A percentile compares a stretch with the other conserved stretches of the same genome.
Evolutionary conservation across 768 basidiomycete genomes (phyloP).

Genomic region (Trametopsis cervina): DNA sequence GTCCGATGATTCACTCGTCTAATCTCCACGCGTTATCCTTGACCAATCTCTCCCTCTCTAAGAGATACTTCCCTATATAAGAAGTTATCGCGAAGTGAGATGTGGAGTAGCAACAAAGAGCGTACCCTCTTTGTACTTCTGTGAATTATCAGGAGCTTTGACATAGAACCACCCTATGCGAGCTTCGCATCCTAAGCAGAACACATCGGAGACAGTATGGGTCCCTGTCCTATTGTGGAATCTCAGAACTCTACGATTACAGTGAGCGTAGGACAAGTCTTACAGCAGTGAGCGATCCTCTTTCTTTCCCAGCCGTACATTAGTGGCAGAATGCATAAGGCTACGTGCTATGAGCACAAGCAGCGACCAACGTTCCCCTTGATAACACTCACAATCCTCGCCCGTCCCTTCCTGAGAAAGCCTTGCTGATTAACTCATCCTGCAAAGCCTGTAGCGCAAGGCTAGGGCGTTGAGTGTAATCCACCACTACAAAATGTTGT

Average conservation of each 20-base stretch:
- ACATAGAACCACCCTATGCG: conserved; percentile 80
- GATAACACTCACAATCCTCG: conserved; percentile 61
- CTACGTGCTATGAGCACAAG: conserved; percentile 29
- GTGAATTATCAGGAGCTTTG: conserved; percentile 64
- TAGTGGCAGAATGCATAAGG: conserved; percentile 70
- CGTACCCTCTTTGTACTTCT: conserved; percentile 84
- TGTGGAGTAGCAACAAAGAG: not conserved
- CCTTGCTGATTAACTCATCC: conserved; percentile 80
- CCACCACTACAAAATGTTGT: not conserved
- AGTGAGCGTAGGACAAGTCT: too few relatives aligned
- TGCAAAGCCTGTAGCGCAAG: conserved; percentile 51
- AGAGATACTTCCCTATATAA: conserved; percentile 63
- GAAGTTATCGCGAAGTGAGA: not conserved
- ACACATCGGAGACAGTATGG: conserved; percentile 76
- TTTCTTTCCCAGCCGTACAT: conserved; percentile 63
- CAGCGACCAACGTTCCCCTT: not conserved
- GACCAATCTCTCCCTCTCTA: conserved; percentile 72
- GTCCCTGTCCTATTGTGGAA: conserved; percentile 55
- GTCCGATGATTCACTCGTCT: conserved; percentile 30
- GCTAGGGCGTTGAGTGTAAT: not conserved
- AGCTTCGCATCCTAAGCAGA: conserved; percentile 73
- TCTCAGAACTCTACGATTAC: not conserved
- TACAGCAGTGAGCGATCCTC: conserved; percentile 75
- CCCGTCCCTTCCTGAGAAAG: conserved; percentile 79
- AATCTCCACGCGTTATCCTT: conserved; percentile 80